phyloP scores from a whole-genome alignment of 768 basidiomycete genomes.

The Mycena metata region DNA sequence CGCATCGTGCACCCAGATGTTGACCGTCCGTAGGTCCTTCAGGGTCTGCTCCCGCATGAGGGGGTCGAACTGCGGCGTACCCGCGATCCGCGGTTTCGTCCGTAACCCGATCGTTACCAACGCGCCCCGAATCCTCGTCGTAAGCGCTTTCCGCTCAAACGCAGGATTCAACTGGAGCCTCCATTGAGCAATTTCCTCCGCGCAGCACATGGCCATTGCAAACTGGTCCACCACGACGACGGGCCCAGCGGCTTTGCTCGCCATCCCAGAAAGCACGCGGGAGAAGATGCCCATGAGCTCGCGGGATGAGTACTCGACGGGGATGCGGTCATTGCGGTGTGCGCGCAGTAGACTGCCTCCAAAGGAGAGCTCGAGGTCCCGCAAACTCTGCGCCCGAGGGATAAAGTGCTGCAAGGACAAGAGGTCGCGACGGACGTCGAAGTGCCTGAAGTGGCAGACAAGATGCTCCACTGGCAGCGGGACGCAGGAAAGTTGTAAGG shows the following conservation, averaged over 20 bases:
- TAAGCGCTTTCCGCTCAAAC: too few relatives aligned
- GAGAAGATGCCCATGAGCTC: background rate
- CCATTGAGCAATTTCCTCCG: background rate
- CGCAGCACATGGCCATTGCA: background rate
- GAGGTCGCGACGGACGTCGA: background rate
- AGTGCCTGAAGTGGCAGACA: background rate
- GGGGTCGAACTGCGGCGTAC: too few relatives aligned
- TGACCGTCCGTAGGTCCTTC: too few relatives aligned
- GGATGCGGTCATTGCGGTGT: background rate
- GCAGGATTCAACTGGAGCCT: background rate
- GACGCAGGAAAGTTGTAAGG: background rate
- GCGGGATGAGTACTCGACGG: background rate
- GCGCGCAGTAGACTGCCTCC: background rate
- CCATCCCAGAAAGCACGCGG: slow-evolving; percentile 3
- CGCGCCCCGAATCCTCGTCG: background rate
- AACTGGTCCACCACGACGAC: background rate
- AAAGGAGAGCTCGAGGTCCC: background rate
- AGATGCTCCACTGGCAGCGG: background rate
- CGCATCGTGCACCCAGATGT: too few relatives aligned
- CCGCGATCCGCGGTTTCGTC: too few relatives aligned
- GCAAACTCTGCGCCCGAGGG: background rate
- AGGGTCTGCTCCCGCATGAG: too few relatives aligned
- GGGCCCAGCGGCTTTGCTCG: background rate
- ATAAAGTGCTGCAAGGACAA: background rate
- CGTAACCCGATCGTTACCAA: too few relatives aligned